Percentiles rank a stretch among this genome's conserved stretches.
These are phyloP conservation scores for Fennellomyces sp. DNA, from an alignment of 371 early-diverging fungal species.

Conservation along the genomic window DNA sequence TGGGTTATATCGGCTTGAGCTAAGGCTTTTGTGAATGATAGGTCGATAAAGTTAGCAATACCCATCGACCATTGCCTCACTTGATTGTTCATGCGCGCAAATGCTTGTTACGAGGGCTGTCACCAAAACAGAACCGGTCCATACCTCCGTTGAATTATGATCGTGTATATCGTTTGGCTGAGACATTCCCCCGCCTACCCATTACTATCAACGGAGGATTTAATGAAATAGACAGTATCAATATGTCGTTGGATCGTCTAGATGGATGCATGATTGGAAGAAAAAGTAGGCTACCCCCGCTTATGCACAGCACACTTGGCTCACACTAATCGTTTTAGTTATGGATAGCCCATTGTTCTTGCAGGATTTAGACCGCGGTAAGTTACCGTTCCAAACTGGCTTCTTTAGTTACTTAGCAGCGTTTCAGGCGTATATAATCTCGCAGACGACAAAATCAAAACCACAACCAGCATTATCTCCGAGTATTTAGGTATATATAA, in stretches of 20 bases:
- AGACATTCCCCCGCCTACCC: slow-evolving; percentile 63
- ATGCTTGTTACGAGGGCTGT: slow-evolving; percentile 81
- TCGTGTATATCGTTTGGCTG: slow-evolving; percentile 69
- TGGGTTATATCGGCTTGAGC: no score
- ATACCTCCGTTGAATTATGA: slow-evolving; percentile 82
- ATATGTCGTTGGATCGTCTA: slow-evolving; percentile 42
- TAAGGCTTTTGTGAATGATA: no score
- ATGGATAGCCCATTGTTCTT: slow-evolving; percentile 5
- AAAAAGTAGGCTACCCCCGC: slow-evolving; percentile 59
- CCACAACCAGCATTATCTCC: slow-evolving; percentile 36
- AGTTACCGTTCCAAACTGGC: not conserved
- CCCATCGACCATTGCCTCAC: slow-evolving; percentile 35
- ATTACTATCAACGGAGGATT: slow-evolving; percentile 88
- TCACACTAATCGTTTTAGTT: not conserved
- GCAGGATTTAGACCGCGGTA: slow-evolving; percentile 37
- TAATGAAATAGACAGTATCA: slow-evolving; percentile 43
- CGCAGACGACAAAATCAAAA: slow-evolving; percentile 29
- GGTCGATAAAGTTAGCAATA: slow-evolving; percentile 41
- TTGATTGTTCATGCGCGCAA: slow-evolving; percentile 90
- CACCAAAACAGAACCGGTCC: slow-evolving; percentile 84
- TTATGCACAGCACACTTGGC: no score
- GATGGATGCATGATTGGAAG: slow-evolving; percentile 85
- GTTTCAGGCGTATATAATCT: slow-evolving; percentile 31
- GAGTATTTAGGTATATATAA: slow-evolving; percentile 19
- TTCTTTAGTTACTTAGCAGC: not conserved